Conservation (phyloP, 2,329 filamentous ascomycete genomes). For the Didymella glomerata region DNA sequence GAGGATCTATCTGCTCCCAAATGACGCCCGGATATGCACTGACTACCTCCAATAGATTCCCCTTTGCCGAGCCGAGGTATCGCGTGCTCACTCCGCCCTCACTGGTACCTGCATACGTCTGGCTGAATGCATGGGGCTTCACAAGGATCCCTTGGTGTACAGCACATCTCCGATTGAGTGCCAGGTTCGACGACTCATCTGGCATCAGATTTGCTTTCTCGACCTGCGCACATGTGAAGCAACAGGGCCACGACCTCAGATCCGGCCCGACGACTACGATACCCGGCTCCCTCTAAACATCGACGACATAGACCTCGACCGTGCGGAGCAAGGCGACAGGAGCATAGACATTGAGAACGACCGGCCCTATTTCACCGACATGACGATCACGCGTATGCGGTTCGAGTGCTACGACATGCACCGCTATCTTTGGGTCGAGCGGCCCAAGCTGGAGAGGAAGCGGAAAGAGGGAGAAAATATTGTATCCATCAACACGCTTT, state of each 20-base stretch:
- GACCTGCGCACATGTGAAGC: constrained; percentile 78
- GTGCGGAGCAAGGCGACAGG: constrained; percentile 32
- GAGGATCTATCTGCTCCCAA: too few relatives aligned
- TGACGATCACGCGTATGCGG: constrained; percentile 72
- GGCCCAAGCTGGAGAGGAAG: constrained; percentile 67
- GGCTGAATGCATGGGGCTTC: constrained; percentile 79
- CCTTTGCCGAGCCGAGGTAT: constrained; percentile 75
- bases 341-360: constrained; percentile 56
- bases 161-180: constrained; percentile 72
- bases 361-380: constrained; percentile 69
- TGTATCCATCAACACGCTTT: constrained; percentile 63
- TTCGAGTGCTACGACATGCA: constrained; percentile 79
- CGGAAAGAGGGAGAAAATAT: constrained; percentile 33
- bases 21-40: neutral
- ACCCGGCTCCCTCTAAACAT: constrained; percentile 76
- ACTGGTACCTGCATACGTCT: constrained; percentile 76
- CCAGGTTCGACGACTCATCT: constrained; percentile 75
- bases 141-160: constrained; percentile 74
- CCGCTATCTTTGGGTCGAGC: constrained; percentile 73
- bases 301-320: constrained; percentile 69
- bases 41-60: constrained; percentile 62
- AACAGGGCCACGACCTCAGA: constrained; percentile 74
- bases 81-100: constrained; percentile 75
- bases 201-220: constrained; percentile 81
- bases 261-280: constrained; percentile 78